Evolutionary conservation across 495 filamentous ascomycete species (phyloP).

Genomic region (Daldinia vernicosa): DNA sequence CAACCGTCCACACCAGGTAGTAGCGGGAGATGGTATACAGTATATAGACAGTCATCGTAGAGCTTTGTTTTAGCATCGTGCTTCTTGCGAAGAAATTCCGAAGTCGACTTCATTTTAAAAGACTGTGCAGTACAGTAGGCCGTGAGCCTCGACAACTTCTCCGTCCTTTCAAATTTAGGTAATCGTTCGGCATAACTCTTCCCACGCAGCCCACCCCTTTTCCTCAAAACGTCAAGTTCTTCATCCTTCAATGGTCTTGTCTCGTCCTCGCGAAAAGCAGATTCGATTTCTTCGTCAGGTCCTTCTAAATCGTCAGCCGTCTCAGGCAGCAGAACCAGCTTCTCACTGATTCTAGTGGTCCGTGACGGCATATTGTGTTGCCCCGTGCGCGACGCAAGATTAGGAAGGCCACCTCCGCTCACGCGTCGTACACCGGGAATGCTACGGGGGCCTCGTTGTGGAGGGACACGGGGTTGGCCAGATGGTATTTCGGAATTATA

Average conservation of each 20-base stretch:
- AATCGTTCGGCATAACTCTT: conserved; percentile 96
- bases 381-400: conserved; percentile 59
- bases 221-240: conserved; percentile 72
- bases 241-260: conserved; percentile 78
- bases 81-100: conserved; percentile 84
- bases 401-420: conserved; percentile 50
- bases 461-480: conserved; percentile 83
- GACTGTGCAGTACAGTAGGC: conserved; percentile 97
- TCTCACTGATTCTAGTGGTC: conserved; percentile 92
- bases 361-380: conserved; percentile 84
- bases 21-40: conserved; percentile 91
- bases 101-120: conserved; percentile 85
- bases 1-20: conserved; percentile 87
- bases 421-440: conserved; percentile 57
- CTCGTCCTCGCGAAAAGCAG: conserved; percentile 65
- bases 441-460: conserved; percentile 53
- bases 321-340: conserved; percentile 93
- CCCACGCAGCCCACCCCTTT: conserved; percentile 70
- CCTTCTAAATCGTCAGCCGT: conserved; percentile 69
- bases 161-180: conserved; percentile 85
- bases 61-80: conserved; percentile 96
- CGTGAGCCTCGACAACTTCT: conserved; percentile 88
- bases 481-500: conserved; percentile 95
- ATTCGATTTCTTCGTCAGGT: conserved; percentile 57
- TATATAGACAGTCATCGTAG: conserved; percentile 99